These are phyloP conservation scores for Centaurea solstitialis DNA, from an alignment of 129 eudicot genomes.

Conservation along the genomic window DNA sequence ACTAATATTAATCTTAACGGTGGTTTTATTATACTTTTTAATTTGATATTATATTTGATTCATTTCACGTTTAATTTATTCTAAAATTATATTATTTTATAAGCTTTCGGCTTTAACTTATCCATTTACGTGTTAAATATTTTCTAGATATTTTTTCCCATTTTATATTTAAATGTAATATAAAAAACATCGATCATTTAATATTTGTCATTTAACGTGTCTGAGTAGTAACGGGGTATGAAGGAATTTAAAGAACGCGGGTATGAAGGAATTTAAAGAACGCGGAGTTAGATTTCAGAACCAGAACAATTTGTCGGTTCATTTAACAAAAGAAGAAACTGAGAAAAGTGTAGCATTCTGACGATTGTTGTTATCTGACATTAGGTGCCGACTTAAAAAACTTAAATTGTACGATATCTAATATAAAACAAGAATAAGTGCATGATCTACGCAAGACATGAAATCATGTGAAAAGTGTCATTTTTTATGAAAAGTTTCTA, in stretches of 20 bases:
- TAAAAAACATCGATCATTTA: neutral
- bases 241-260: neutral
- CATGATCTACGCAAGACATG: too few relatives aligned
- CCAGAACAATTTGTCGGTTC: neutral
- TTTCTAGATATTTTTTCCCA: neutral
- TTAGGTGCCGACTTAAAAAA: neutral
- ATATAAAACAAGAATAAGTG: neutral
- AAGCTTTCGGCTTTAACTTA: neutral
- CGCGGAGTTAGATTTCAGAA: neutral
- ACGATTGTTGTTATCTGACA: neutral
- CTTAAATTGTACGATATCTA: neutral
- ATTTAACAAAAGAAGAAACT: neutral
- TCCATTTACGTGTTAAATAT: neutral
- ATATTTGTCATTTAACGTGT: neutral
- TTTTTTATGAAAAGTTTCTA: too few relatives aligned
- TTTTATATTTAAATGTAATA: too few relatives aligned
- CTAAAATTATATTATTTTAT: neutral
- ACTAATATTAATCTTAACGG: slow-evolving; percentile 4
- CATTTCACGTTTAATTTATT: neutral
- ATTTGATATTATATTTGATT: neutral
- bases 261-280: neutral
- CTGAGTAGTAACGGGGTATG: neutral
- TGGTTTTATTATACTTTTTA: slow-evolving; percentile 10
- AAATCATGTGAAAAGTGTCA: too few relatives aligned
- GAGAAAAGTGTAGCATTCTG: neutral